phyloP scores from a whole-genome alignment of 257 asterid genomes.

The Paraleonurus japonicus region DNA sequence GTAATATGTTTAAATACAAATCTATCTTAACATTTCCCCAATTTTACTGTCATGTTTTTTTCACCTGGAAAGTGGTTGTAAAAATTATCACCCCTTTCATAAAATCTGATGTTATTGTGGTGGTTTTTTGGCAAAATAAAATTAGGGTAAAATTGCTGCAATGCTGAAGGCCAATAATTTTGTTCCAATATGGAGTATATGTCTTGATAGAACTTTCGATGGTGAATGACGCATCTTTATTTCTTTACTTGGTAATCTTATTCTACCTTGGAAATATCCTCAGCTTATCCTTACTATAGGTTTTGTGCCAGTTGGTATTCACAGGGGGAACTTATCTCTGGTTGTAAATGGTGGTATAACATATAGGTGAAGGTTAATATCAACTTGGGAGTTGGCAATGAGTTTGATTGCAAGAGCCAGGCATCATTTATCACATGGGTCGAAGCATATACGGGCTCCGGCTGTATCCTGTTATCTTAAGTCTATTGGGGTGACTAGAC shows the following conservation, averaged over 20 bases:
- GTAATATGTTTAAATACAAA: no score
- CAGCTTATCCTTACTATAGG: neutral
- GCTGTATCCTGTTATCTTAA: conserved; percentile 28
- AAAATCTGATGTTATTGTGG: no score
- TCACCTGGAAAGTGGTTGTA: no score
- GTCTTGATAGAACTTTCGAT: neutral
- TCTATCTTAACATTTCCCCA: no score
- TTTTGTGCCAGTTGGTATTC: neutral
- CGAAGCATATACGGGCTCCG: conserved; percentile 28
- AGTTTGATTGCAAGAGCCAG: conserved; percentile 55
- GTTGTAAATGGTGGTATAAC: conserved; percentile 28
- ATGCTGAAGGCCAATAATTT: neutral
- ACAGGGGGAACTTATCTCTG: conserved; percentile 10
- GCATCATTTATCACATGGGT: conserved; percentile 40
- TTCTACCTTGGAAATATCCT: neutral
- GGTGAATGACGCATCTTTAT: neutral
- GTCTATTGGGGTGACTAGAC: conserved; percentile 36
- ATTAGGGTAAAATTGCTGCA: neutral
- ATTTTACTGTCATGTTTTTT: no score
- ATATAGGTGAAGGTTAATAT: conserved; percentile 3
- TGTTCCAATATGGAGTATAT: neutral
- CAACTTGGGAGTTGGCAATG: conserved; percentile 38
- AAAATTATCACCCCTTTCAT: no score
- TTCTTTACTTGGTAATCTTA: neutral
- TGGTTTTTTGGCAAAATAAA: neutral